Evolutionary conservation across 83 land plant genomes (phyloP).

Genomic region (Larix sibirica): DNA sequence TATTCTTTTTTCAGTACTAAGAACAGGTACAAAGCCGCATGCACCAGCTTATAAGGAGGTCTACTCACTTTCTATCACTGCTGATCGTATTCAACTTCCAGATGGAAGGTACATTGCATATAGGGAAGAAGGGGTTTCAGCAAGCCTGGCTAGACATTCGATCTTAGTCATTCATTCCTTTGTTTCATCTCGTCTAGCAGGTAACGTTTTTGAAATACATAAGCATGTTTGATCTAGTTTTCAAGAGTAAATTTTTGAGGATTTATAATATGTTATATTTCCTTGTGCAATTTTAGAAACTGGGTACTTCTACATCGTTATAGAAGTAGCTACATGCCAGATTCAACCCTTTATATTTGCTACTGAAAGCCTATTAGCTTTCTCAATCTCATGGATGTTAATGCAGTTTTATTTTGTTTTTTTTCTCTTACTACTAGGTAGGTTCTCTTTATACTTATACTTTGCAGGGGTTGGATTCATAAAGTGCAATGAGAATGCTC

Average conservation of each 20-base stretch:
- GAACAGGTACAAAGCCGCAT: slow-evolving; percentile 27
- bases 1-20: slow-evolving; percentile 46
- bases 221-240: background rate
- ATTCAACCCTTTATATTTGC: background rate
- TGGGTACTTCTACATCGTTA: background rate
- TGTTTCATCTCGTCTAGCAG: slow-evolving; percentile 88
- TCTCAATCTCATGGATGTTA: too few species aligned
- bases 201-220: slow-evolving; percentile 28
- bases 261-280: background rate
- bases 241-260: too few species aligned
- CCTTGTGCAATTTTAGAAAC: background rate
- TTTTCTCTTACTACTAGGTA: background rate
- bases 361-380: background rate
- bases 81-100: slow-evolving; percentile 56
- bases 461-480: background rate
- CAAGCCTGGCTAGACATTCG: slow-evolving; percentile 66
- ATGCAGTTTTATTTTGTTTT: background rate
- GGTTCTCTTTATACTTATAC: too few species aligned
- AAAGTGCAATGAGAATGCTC: background rate
- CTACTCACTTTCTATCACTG: slow-evolving; percentile 50
- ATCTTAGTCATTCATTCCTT: slow-evolving; percentile 77
- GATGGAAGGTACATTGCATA: slow-evolving; percentile 86
- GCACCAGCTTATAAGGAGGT: slow-evolving; percentile 41
- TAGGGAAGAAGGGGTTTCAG: slow-evolving; percentile 73
- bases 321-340: background rate